phyloP scores from a whole-genome alignment of 1,139 yeast genomes.

The Pichia inconspicua region DNA sequence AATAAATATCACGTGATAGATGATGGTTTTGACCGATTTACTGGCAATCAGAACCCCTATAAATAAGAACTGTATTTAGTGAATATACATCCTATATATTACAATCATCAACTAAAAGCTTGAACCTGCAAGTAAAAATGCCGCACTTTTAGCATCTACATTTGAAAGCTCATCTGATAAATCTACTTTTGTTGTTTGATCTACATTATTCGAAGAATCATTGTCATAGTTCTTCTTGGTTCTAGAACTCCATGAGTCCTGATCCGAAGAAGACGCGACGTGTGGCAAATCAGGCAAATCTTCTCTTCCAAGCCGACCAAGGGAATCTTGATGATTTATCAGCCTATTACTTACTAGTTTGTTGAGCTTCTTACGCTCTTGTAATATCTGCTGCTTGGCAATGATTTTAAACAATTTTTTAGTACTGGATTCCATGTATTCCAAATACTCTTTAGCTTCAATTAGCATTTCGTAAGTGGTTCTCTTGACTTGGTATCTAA shows the following conservation, averaged over 20 bases:
- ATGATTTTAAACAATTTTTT: slow-evolving; percentile 49
- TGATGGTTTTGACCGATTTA: no score
- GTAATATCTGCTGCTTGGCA: slow-evolving; percentile 69
- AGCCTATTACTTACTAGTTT: slow-evolving; percentile 66
- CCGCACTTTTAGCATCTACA: slow-evolving; percentile 80
- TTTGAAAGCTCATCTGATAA: slow-evolving; percentile 29
- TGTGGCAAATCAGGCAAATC: slow-evolving; percentile 28
- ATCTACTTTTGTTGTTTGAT: slow-evolving; percentile 23
- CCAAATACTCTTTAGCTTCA: slow-evolving; percentile 54
- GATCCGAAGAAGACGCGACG: slow-evolving; percentile 32
- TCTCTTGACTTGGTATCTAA: slow-evolving; percentile 67
- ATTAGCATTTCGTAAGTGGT: slow-evolving; percentile 80
- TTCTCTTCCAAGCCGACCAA: slow-evolving; percentile 77
- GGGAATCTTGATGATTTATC: slow-evolving; percentile 67
- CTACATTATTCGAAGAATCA: slow-evolving; percentile 2
- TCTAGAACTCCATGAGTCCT: slow-evolving; percentile 31
- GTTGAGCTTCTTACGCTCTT: slow-evolving; percentile 73
- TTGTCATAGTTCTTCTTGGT: slow-evolving; percentile 16
- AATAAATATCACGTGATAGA: no score
- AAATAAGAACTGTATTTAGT: no score
- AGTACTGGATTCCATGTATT: slow-evolving; percentile 46
- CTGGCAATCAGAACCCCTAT: no score
- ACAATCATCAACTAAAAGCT: slow-evolving; percentile 39
- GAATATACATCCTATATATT: not conserved
- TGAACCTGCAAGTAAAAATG: slow-evolving; percentile 66